Percentiles rank a stretch among this genome's conserved stretches.
phyloP scores from a whole-genome alignment of 2,329 filamentous ascomycete genomes.

The Aureobasidium sp. region DNA sequence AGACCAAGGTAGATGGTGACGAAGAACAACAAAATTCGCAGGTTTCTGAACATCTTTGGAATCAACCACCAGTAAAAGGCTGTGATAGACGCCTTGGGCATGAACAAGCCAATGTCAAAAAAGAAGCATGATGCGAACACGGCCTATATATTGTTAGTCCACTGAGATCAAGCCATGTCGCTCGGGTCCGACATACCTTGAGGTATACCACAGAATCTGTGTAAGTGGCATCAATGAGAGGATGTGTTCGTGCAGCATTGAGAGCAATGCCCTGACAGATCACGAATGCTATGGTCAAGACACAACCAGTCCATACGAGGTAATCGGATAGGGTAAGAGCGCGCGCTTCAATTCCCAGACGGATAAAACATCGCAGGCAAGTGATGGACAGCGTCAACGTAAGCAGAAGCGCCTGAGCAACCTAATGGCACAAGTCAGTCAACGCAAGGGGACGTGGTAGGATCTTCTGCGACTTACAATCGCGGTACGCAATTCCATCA shows the following conservation, averaged over 20 bases:
- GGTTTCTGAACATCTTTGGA: background rate
- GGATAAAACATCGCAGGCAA: constrained; percentile 8
- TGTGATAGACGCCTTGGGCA: constrained; percentile 7
- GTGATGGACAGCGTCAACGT: background rate
- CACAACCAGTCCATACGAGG: constrained; percentile 1
- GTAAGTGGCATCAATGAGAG: background rate
- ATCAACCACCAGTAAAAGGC: constrained; percentile 13
- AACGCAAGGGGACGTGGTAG: background rate
- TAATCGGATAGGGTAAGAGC: constrained; percentile 10
- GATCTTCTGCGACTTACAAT: background rate
- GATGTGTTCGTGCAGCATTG: background rate
- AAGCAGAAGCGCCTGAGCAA: constrained; percentile 1
- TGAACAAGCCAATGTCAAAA: constrained; percentile 6
- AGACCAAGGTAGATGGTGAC: background rate
- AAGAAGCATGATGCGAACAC: constrained; percentile 10
- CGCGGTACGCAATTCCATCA: no score
- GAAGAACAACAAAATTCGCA: background rate
- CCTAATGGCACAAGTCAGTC: background rate
- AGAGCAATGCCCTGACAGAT: constrained; percentile 1
- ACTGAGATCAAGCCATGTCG: no score
- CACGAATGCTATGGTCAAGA: background rate
- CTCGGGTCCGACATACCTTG: background rate
- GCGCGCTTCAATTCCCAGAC: constrained; percentile 2
- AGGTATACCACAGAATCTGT: background rate
- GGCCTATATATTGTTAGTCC: background rate